A percentile compares a stretch with the other conserved stretches of the same genome.
Evolutionary conservation across 768 basidiomycete genomes (phyloP).

Genomic region (Cystofilobasidium macerans): DNA sequence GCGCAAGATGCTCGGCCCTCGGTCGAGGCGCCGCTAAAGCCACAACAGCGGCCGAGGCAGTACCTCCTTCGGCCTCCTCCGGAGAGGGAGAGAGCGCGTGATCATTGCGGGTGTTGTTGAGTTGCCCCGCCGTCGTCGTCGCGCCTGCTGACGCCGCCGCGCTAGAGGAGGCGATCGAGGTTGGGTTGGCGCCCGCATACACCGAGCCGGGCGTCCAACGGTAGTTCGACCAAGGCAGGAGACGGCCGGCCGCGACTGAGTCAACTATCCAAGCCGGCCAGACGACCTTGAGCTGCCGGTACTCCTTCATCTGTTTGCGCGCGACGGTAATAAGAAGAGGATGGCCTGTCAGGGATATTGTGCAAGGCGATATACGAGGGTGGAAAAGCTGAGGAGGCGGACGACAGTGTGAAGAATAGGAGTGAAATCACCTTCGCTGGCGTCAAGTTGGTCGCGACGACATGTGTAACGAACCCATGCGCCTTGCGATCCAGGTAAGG

Average conservation of each 20-base stretch:
- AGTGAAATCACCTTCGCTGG: conserved; percentile 52
- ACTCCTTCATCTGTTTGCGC: conserved; percentile 80
- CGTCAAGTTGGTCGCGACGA: conserved; percentile 82
- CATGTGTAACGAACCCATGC: conserved; percentile 69
- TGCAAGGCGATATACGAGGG: too few species aligned
- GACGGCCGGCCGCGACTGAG: conserved; percentile 52
- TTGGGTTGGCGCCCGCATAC: neutral
- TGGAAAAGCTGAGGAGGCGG: too few species aligned
- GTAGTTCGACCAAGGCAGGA: conserved; percentile 11
- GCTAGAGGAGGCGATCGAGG: conserved; percentile 8
- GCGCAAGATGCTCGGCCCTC: too few species aligned
- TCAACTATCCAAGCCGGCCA: conserved; percentile 78
- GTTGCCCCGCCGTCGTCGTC: too few species aligned
- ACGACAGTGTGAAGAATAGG: too few species aligned
- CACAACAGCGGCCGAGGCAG: too few species aligned
- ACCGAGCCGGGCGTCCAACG: conserved; percentile 5
- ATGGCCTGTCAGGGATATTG: too few species aligned
- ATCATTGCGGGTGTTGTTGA: too few species aligned
- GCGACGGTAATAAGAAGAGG: too few species aligned
- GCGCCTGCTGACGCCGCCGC: conserved; percentile 9
- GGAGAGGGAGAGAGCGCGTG: too few species aligned
- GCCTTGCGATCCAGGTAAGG: conserved; percentile 73
- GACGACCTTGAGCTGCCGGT: conserved; percentile 80
- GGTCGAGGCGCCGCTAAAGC: too few species aligned
- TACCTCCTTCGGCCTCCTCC: too few species aligned